phyloP scores from a whole-genome alignment of 805 yeast genomes.

The Myxozyma melibiosi region DNA sequence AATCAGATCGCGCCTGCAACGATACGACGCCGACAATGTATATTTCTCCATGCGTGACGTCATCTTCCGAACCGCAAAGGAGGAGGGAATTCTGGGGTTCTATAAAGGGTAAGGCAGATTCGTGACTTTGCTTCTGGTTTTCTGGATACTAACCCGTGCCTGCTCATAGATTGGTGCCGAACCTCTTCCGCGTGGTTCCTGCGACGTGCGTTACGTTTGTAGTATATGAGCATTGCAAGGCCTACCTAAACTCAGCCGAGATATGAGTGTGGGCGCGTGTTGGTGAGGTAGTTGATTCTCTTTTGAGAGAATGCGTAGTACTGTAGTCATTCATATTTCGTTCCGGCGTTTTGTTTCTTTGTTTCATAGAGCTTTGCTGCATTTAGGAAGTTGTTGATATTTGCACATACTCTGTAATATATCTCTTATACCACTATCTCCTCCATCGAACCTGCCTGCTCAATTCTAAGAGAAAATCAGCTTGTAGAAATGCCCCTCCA shows the following conservation, averaged over 20 bases:
- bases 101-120: constrained; percentile 67
- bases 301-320: background rate
- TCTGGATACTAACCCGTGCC: background rate
- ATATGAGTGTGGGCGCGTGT: background rate
- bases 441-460: too few species aligned
- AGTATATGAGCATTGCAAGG: constrained; percentile 61
- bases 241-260: constrained; percentile 3
- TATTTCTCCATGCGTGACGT: constrained; percentile 43
- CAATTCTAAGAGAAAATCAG: too few species aligned
- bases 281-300: background rate
- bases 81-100: constrained; percentile 67
- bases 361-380: too few species aligned
- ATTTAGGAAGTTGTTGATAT: too few species aligned
- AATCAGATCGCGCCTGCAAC: constrained; percentile 73
- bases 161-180: constrained; percentile 54
- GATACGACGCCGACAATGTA: constrained; percentile 41
- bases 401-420: too few species aligned
- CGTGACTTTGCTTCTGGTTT: background rate
- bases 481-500: too few species aligned
- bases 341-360: background rate
- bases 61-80: constrained; percentile 45
- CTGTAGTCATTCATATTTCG: background rate
- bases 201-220: constrained; percentile 90
- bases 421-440: too few species aligned
- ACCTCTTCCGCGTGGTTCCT: constrained; percentile 80